phyloP scores from a whole-genome alignment of 306 rosid species.

The Dalbergia oliveri region DNA sequence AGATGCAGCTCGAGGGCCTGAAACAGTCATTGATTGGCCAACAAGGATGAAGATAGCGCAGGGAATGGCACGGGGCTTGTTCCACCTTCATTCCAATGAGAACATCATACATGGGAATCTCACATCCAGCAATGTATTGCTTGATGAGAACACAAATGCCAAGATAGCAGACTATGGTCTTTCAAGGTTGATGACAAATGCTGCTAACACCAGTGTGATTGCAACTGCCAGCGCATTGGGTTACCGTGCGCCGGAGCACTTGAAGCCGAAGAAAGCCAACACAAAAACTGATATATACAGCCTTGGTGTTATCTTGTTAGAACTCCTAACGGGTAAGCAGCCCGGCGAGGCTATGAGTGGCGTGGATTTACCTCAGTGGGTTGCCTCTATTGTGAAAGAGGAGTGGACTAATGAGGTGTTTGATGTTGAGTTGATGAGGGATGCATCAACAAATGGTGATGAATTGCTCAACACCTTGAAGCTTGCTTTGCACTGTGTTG shows the following conservation, averaged over 20 bases:
- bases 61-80: slow-evolving; percentile 76
- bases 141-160: slow-evolving; percentile 69
- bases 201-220: slow-evolving; percentile 83
- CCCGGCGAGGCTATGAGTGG: slow-evolving; percentile 91
- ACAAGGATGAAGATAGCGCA: slow-evolving; percentile 84
- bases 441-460: slow-evolving; percentile 74
- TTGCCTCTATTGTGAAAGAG: slow-evolving; percentile 94
- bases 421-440: slow-evolving; percentile 89
- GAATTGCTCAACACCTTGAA: slow-evolving; percentile 85
- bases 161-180: slow-evolving; percentile 85
- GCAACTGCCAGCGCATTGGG: slow-evolving; percentile 91
- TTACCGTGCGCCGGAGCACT: slow-evolving; percentile 90
- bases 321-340: slow-evolving; percentile 91
- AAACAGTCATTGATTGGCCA: slow-evolving; percentile 77
- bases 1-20: slow-evolving; percentile 75
- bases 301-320: slow-evolving; percentile 94
- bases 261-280: slow-evolving; percentile 84
- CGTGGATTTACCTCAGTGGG: slow-evolving; percentile 95
- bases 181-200: slow-evolving; percentile 82
- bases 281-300: slow-evolving; percentile 87
- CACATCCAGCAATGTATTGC: slow-evolving; percentile 77
- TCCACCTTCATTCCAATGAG: slow-evolving; percentile 74
- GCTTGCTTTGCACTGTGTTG: slow-evolving; percentile 96
- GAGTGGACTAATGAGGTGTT: slow-evolving; percentile 99
- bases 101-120: slow-evolving; percentile 88